Evolutionary conservation across 2,329 filamentous ascomycete genomes (phyloP), one percentile per base, ranked within the genome.

Genomic region (Curvularia eragrostidis): DNA sequence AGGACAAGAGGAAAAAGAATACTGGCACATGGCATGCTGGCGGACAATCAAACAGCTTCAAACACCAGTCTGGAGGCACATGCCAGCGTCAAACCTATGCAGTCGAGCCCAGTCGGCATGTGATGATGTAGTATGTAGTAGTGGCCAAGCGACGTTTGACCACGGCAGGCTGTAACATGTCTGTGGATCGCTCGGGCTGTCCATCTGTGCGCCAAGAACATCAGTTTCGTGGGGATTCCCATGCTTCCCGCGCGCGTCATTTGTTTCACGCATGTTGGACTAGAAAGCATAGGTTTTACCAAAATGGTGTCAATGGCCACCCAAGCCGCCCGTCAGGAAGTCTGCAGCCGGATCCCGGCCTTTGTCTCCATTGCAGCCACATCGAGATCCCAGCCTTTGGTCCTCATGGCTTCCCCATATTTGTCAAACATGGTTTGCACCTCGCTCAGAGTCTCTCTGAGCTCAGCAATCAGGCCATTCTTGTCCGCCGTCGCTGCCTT

Each of bases 311-410:
- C 26, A n/a, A 24, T 24, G 9, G 19, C 5, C 21, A n/a, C 23
- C 10, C 12, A 46, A 18, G 19, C n/a, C n/a, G 23, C 36, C 44
- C 23, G 44, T 54, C 44, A 48, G 12, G 49, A 54, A 52, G 71
- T 63, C 30, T 68, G 56, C 52, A 64, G 61, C 43, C 75, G 72
- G 24, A 70, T 75, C 24, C 84, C 86, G 46, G 84, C 79, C 57
- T 78, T 81, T 18, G 89, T 92, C 79, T 93, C 89, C 65, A 93
- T 78, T 5, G 86, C 88, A 38, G 82, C 82, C 49, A 81, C 81
- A 54, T 85, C 79, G 46, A 90, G 65, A 75, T 93, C 85, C 90
- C 90, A 93, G 0, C 89, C 89, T 30, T 68, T 77, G 32, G 73
- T 72, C 56, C 64, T 69, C 53, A 87, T 59, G 59, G 76, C 62